Evolutionary conservation across 306 rosid genomes (phyloP), one percentile per base, ranked within the genome.

Genomic region (Prosopis cineraria): DNA sequence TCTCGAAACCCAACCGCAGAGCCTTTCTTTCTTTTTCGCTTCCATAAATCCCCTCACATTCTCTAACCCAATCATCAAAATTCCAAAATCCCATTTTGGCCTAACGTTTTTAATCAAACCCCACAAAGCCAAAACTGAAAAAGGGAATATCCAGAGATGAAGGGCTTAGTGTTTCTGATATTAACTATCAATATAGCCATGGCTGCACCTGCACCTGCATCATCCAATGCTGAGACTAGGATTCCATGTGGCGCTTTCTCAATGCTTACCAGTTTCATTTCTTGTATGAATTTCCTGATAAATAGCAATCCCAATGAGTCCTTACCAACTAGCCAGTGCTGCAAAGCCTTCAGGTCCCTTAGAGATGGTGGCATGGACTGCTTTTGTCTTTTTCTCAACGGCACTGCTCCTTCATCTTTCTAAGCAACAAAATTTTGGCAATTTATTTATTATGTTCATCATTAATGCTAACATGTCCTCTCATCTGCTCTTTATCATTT

Each of bases 211-310:
- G n/a, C 3, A 48, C 24, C n/a, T n/a, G n/a, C 3, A 48, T 10
- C 93, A 1, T 69, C 71, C 37, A 66, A 55, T 0, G 88, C 86
- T 1, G 93, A 91, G 77, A 81, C 88, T 11, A 84, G 62, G 44
- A 78, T 90, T 3, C 93, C 98, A n/a, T 93, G 98, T 82, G 88
- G 14, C 5, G 78, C 83, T 1, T 79, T 93, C 3, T 79, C 96
- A 13, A 50, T 36, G 45, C 53, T 91, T 30, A 58, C 82, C 34
- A 85, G 83, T 81, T 79, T 95, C 86, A 81, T 83, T 48, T 90
- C 98, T 22, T 95, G 96, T 47, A 29, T 90, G 78, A 70, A 30
- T 79, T 93, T 87, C 8, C 64, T 93, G n/a, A 86, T 95, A 20
- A 84, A 80, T 75, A 90, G 90, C 80, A 91, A 81, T 55, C 47